Evolutionary conservation across 2,329 filamentous ascomycete genomes (phyloP).

Genomic region (Elsinoe australis): DNA sequence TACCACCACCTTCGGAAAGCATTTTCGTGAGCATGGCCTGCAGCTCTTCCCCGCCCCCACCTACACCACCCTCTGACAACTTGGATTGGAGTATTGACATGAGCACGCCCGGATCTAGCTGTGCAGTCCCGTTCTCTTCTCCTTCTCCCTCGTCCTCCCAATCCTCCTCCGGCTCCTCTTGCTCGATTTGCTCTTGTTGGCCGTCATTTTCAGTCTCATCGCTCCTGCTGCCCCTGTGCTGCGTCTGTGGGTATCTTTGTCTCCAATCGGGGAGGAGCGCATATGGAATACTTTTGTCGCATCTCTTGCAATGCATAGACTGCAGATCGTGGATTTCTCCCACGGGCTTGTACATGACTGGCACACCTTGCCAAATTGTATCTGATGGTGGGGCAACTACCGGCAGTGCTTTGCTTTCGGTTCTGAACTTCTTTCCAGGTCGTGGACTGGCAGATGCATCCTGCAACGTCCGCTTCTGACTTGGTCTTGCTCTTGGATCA

Average conservation of each 20-base stretch:
- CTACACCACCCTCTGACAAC: slow-evolving; percentile 27
- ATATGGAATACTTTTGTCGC: too few relatives aligned
- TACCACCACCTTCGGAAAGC: slow-evolving; percentile 33
- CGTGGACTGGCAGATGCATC: slow-evolving; percentile 17
- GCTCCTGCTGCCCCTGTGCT: slow-evolving; percentile 13
- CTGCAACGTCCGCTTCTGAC: slow-evolving; percentile 29
- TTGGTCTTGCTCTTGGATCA: slow-evolving; percentile 4
- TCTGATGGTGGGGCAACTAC: too few relatives aligned
- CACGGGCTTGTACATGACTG: too few relatives aligned
- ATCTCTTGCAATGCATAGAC: too few relatives aligned
- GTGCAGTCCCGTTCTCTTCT: slow-evolving; percentile 19
- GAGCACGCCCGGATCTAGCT: slow-evolving; percentile 35
- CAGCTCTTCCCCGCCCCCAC: neutral
- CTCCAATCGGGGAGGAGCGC: slow-evolving; percentile 42
- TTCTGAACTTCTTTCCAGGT: too few relatives aligned
- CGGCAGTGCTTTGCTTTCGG: too few relatives aligned
- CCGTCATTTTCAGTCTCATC: slow-evolving; percentile 12
- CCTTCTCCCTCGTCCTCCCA: slow-evolving; percentile 20
- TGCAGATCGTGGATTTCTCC: too few relatives aligned
- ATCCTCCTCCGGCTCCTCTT: slow-evolving; percentile 20
- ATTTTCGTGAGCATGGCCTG: slow-evolving; percentile 40
- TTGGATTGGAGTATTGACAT: slow-evolving; percentile 28
- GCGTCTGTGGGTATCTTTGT: slow-evolving; percentile 27
- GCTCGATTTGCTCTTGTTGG: slow-evolving; percentile 18
- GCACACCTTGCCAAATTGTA: too few relatives aligned